phyloP scores from a whole-genome alignment of 352 stramenopile genomes.

The Pythium grandisporangium region DNA sequence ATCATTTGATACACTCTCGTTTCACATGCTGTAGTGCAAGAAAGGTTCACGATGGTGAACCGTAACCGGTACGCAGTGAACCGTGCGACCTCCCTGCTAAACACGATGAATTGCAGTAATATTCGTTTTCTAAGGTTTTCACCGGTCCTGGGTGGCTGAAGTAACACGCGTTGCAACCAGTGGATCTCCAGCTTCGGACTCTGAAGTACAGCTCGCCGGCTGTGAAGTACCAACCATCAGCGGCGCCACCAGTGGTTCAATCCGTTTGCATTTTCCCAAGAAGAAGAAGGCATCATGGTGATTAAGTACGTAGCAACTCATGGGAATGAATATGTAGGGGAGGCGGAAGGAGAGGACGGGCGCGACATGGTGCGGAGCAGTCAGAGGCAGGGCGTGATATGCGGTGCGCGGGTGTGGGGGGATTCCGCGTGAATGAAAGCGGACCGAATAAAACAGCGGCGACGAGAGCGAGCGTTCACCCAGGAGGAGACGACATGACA shows the following conservation, averaged over 20 bases:
- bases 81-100: constrained; percentile 4
- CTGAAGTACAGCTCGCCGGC: constrained; percentile 38
- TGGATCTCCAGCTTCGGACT: constrained; percentile 39
- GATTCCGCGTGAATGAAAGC: too few species aligned
- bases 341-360: too few species aligned
- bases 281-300: constrained; percentile 86
- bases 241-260: constrained; percentile 39
- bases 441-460: too few species aligned
- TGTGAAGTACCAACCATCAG: constrained; percentile 13
- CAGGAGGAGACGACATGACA: too few species aligned
- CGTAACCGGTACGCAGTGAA: constrained; percentile 3
- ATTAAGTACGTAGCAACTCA: constrained; percentile 80
- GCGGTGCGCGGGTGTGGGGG: too few species aligned
- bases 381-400: too few species aligned
- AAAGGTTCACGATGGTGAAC: too few species aligned
- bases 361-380: too few species aligned
- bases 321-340: neutral
- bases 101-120: neutral
- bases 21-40: too few species aligned
- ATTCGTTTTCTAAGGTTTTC: constrained; percentile 5
- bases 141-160: constrained; percentile 19
- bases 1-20: too few species aligned
- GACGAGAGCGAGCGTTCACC: too few species aligned
- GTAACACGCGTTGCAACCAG: constrained; percentile 72
- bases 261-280: constrained; percentile 86